A percentile compares a stretch with the other conserved stretches of the same genome.
phyloP scores from a whole-genome alignment of 371 early-diverging fungal species.

The Nematocida sp. region DNA sequence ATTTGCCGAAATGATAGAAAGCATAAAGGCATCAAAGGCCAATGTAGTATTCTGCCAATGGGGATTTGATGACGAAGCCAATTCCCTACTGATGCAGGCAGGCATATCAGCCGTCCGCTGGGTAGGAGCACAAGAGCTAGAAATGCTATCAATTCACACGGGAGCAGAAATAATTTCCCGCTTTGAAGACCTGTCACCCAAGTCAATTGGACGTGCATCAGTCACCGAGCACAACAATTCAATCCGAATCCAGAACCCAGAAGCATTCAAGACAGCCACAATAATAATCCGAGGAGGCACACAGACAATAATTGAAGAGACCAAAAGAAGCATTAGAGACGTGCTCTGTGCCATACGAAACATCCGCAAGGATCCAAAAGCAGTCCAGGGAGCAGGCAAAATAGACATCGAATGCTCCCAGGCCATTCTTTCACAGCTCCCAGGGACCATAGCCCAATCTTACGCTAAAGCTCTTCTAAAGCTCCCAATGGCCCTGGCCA shows the following conservation, averaged over 20 bases:
- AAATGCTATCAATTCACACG: constrained; percentile 92
- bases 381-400: constrained; percentile 98
- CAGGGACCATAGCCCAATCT: constrained; percentile 63
- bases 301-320: constrained; percentile 96
- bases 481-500: constrained; percentile 86
- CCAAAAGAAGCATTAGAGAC: constrained; percentile 94
- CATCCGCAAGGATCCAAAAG: constrained; percentile 83
- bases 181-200: constrained; percentile 82
- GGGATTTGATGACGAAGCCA: constrained; percentile 99
- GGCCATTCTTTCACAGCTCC: constrained; percentile 8
- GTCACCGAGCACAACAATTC: constrained; percentile 90
- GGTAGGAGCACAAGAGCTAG: constrained; percentile 99
- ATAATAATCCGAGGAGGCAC: constrained; percentile 94
- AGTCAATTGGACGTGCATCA: constrained; percentile 86
- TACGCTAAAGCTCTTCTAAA: constrained; percentile 91
- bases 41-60: constrained; percentile 98
- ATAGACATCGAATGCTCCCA: constrained; percentile 84
- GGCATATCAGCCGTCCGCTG: constrained; percentile 95
- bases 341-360: constrained; percentile 98
- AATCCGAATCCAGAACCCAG: constrained; percentile 75
- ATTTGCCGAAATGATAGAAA: constrained; percentile 88
- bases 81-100: constrained; percentile 91
- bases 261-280: constrained; percentile 86
- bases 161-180: constrained; percentile 96
- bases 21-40: constrained; percentile 88